phyloP scores from a whole-genome alignment of 2,329 filamentous ascomycete species.

The Beauveria varroae region DNA sequence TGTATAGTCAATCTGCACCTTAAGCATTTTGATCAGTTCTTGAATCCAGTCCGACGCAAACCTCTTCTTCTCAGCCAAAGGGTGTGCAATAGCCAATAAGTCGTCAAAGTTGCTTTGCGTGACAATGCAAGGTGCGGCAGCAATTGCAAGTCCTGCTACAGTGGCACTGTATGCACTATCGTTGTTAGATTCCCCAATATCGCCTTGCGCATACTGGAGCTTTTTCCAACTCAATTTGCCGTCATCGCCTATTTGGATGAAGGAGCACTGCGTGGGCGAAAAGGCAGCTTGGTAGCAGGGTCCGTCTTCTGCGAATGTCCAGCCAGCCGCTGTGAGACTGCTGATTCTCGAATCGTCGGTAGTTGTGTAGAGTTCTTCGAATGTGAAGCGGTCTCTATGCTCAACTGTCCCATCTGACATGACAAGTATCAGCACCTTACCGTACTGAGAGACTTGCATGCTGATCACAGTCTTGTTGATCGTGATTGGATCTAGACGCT shows the following conservation, averaged over 20 bases:
- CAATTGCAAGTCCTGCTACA: constrained; percentile 53
- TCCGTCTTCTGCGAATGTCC: constrained; percentile 58
- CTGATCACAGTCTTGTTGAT: constrained; percentile 65
- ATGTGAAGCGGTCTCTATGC: constrained; percentile 67
- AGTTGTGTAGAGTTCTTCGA: constrained; percentile 60
- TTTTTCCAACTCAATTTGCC: constrained; percentile 52
- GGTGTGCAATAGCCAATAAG: constrained; percentile 60
- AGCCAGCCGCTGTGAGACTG: constrained; percentile 70
- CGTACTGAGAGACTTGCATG: constrained; percentile 60
- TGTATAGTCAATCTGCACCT: constrained; percentile 73
- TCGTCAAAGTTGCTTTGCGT: constrained; percentile 56
- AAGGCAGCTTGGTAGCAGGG: constrained; percentile 56
- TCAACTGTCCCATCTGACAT: constrained; percentile 77
- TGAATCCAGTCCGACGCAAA: constrained; percentile 56
- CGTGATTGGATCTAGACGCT: constrained; percentile 60
- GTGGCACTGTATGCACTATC: constrained; percentile 51
- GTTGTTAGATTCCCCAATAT: constrained; percentile 40
- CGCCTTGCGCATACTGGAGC: constrained; percentile 41
- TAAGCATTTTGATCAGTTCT: constrained; percentile 62
- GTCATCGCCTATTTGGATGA: constrained; percentile 51
- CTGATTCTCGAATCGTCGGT: constrained; percentile 58
- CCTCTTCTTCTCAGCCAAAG: constrained; percentile 29
- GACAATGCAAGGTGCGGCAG: constrained; percentile 38
- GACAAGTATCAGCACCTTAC: constrained; percentile 62
- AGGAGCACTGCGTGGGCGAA: constrained; percentile 53